A percentile compares a stretch with the other conserved stretches of the same genome.
phyloP scores from a whole-genome alignment of 768 basidiomycete genomes.

The Tulasnella calospora region DNA sequence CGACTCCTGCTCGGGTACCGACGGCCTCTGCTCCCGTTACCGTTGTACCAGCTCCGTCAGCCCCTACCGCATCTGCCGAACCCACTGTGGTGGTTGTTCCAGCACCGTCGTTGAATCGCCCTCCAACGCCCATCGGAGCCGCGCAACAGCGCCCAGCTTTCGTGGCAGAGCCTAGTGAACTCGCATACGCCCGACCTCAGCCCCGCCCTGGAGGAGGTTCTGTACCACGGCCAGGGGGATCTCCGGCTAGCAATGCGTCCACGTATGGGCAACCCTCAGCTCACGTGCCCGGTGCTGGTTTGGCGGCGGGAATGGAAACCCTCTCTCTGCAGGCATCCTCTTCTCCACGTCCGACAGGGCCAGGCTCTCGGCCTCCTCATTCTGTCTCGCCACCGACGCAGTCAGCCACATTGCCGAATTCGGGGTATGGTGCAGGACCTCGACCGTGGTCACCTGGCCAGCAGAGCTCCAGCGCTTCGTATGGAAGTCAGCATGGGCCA shows the following conservation, averaged over 20 bases:
- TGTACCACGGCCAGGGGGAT: no score
- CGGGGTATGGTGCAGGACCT: neutral
- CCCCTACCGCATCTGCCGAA: neutral
- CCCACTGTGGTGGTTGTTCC: neutral
- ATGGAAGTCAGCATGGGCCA: no score
- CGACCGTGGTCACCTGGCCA: neutral
- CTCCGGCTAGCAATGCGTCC: no score
- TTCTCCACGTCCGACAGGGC: neutral
- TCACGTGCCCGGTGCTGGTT: neutral
- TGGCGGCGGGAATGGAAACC: neutral
- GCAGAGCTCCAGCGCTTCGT: neutral
- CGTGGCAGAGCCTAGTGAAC: neutral
- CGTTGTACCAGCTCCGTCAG: neutral
- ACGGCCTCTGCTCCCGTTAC: neutral
- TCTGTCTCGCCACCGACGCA: neutral
- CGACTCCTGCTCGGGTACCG: slow-evolving; percentile 54
- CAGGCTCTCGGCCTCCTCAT: neutral
- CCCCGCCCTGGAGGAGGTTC: no score
- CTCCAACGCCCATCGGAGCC: neutral
- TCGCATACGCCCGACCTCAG: no score
- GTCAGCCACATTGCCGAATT: neutral
- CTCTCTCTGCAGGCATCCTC: neutral
- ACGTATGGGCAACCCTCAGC: neutral
- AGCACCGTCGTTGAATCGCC: neutral
- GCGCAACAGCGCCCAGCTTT: neutral